phyloP scores from a whole-genome alignment of 2,329 filamentous ascomycete species.

The Claviceps maximensis region DNA sequence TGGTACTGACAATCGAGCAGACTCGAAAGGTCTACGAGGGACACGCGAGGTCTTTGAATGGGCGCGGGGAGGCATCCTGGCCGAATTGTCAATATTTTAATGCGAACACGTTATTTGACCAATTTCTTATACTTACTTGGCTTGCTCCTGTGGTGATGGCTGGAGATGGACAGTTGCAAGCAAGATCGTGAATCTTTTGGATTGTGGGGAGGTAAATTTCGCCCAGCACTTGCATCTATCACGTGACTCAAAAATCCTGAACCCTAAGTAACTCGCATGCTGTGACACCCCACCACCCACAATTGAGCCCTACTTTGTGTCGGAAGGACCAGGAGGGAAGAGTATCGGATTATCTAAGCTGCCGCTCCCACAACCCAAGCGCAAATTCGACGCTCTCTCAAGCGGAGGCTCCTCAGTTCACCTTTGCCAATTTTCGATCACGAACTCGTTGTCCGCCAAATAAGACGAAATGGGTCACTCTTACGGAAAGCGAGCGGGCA shows the following conservation, averaged over 20 bases:
- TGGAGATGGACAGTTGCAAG: constrained; percentile 20
- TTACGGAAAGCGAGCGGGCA: constrained; percentile 75
- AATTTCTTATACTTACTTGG: constrained; percentile 22
- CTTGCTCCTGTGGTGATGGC: constrained; percentile 25
- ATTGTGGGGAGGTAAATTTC: constrained; percentile 22
- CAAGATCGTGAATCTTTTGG: constrained; percentile 16
- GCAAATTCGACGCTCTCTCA: constrained; percentile 24
- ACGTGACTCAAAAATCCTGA: constrained; percentile 15
- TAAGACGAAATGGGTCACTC: constrained; percentile 70
- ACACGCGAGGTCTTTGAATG: constrained; percentile 99
- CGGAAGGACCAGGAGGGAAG: constrained; percentile 1
- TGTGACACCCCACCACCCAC: constrained; percentile 8
- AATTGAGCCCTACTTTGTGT: constrained; percentile 20
- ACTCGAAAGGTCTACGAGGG: constrained; percentile 96
- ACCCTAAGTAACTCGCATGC: constrained; percentile 19
- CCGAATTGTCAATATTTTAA: constrained; percentile 13
- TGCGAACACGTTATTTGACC: neutral
- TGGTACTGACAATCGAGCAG: constrained; percentile 96
- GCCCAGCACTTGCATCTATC: constrained; percentile 6
- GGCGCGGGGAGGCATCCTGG: constrained; percentile 38
- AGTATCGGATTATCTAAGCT: constrained; percentile 25
- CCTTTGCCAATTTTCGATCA: constrained; percentile 29
- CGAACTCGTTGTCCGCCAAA: constrained; percentile 24
- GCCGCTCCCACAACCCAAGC: constrained; percentile 23
- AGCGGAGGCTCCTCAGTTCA: constrained; percentile 18